Evolutionary conservation across 139 green algal genomes (phyloP), one percentile per base, ranked within the genome.

Genomic region (Yamagishiella unicocca): DNA sequence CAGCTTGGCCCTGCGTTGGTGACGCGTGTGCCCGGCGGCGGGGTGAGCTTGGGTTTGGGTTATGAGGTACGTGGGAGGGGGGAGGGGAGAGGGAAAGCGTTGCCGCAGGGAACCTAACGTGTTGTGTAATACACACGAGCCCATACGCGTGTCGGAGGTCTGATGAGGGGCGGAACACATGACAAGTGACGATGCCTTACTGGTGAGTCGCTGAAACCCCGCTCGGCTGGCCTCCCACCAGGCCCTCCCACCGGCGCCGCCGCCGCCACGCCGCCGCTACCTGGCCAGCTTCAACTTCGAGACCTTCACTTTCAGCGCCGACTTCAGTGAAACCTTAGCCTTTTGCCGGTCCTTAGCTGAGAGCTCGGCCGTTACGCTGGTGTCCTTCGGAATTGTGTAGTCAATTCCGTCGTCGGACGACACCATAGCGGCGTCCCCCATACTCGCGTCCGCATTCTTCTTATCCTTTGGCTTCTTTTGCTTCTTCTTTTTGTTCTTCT

Each of bases 231-330:
- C n/a, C n/a, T n/a, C n/a, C n/a, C n/a, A n/a, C n/a, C n/a, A n/a
- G n/a, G n/a, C n/a, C n/a, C n/a, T n/a, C n/a, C n/a, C n/a, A n/a
- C n/a, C 31, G 9, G 46, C 33, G 46, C 74, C 46, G 74, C 74
- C 74, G 74, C 72, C 72, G 42, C 71, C 43, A n/a, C n/a, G 72
- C 45, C 42, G 72, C 21, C 43, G 55, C 64, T 76, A 76, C 79
- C 79, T 75, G 42, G 79, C 79, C 40, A 64, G n/a, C 42, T 86
- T 86, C 9, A 86, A 45, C 45, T 37, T 27, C 1, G 62, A 21
- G 17, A 86, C 80, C 66, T 86, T 86, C 29, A 86, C 80, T 43
- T 77, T 77, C 22, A 86, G 80, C n/a, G 43, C 43, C 62, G 42
- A 6, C 43, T 86, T 86, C 4, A 78, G 80, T 7, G 22, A 1